Base-by-base conservation (phyloP, 108 stramenopile genomes). In the Schizochytrium sp. region DNA sequence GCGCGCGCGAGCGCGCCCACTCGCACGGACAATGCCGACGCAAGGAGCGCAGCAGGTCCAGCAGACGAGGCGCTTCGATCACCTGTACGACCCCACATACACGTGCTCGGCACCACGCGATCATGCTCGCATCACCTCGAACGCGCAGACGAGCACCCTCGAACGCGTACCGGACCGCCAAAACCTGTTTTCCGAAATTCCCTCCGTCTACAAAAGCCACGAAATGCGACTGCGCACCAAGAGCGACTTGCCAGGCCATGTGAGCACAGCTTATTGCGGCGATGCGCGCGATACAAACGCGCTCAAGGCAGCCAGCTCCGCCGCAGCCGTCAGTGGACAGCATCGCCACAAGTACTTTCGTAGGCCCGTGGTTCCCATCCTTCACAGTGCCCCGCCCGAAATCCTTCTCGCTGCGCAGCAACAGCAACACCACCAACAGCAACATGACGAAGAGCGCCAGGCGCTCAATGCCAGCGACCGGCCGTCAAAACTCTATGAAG, bases 281-380 rank as follows among this genome's bases (percentile, higher is more conserved):
- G 51, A 16, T 23, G 45, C 47, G 12, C 87, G 19, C 23, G 87
- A 90, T 5, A 63, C 88, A 69, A 12, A 69, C 8, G 25, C 25
- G 12, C 21, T 69, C 25, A 69, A 18, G 41, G 18, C 18, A 34
- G 92, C 90, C n/a, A 89, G 90, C 48, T 60, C 60, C 5, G 88
- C 88, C 25, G 87, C 48, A 28, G 90, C 92, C 47, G 60, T 93
- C 4, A 19, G 60, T 18, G 93, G 93, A 45, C 87, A 90, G 10
- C 58, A 91, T 41, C 91, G 91, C 47, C 90, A 88, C 87, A 93
- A 91, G 91, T 94, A 87, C 55, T 93, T 94, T 57, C 92, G 91
- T 90, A 87, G 91, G 60, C 94, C 94, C 5, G 58, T 94, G 5
- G 92, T 94, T 58, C 93, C 93, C 21, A 91, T 90, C 90, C 72